Conservation (phyloP, 129 eudicot genomes). For the Rutidosis leptorrhynchoides region DNA sequence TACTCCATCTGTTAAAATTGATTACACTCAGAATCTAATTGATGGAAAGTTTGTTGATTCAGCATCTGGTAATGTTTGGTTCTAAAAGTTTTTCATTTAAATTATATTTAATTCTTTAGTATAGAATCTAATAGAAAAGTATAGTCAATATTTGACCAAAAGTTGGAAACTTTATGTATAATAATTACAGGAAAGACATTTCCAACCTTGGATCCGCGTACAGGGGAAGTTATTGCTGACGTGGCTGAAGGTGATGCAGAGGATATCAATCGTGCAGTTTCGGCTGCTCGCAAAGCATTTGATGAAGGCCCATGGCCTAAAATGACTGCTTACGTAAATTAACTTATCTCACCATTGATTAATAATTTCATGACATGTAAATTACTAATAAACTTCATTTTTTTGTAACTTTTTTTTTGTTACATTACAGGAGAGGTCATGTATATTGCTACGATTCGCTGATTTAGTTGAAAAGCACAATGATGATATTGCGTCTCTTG, state of each 20-base stretch:
- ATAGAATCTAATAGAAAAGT: neutral
- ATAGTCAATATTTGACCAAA: neutral
- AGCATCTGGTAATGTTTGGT: constrained; percentile 44
- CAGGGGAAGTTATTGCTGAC: constrained; percentile 50
- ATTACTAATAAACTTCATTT: neutral
- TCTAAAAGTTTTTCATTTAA: neutral
- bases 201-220: constrained; percentile 54
- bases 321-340: constrained; percentile 50
- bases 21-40: constrained; percentile 51
- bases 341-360: neutral
- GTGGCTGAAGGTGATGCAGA: constrained; percentile 61
- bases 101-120: no score
- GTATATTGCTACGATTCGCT: constrained; percentile 46
- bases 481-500: constrained; percentile 54
- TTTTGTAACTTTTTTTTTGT: neutral
- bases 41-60: constrained; percentile 64
- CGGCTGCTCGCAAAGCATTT: constrained; percentile 60
- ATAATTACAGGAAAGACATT: constrained; percentile 40
- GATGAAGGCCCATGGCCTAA: constrained; percentile 67
- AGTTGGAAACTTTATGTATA: neutral
- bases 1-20: constrained; percentile 46
- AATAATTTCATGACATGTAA: neutral
- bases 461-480: constrained; percentile 61
- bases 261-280: constrained; percentile 56
- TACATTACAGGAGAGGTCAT: constrained; percentile 42